phyloP scores from a whole-genome alignment of 495 filamentous ascomycete species.

The Penicillium macrosclerotiorum region DNA sequence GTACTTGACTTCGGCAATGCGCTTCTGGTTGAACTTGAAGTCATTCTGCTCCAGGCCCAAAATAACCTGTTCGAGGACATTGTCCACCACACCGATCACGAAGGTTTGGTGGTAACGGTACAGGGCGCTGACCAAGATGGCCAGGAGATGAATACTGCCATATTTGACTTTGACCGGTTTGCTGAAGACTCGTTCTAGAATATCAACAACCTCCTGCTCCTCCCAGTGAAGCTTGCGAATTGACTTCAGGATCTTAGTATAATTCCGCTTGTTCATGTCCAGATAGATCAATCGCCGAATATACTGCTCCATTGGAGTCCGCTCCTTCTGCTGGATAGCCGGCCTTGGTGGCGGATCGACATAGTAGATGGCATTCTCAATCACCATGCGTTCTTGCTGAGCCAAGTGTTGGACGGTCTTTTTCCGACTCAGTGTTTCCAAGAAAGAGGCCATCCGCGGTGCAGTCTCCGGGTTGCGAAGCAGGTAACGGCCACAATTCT shows the following conservation, averaged over 20 bases:
- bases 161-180: slow-evolving; percentile 98
- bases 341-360: slow-evolving; percentile 92
- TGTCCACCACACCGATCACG: slow-evolving; percentile 82
- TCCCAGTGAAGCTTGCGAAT: slow-evolving; percentile 97
- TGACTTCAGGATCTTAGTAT: slow-evolving; percentile 88
- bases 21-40: slow-evolving; percentile 96
- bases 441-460: slow-evolving; percentile 86
- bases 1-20: slow-evolving; percentile 94
- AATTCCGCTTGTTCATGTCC: slow-evolving; percentile 91
- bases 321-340: slow-evolving; percentile 94
- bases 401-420: slow-evolving; percentile 93
- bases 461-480: slow-evolving; percentile 91
- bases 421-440: slow-evolving; percentile 94
- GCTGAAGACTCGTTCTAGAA: slow-evolving; percentile 87
- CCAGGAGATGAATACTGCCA: slow-evolving; percentile 92
- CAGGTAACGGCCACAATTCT: slow-evolving; percentile 95
- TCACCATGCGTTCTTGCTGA: slow-evolving; percentile 94
- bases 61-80: slow-evolving; percentile 82
- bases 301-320: slow-evolving; percentile 88
- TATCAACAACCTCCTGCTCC: slow-evolving; percentile 78
- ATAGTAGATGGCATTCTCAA: slow-evolving; percentile 98
- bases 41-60: slow-evolving; percentile 92
- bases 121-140: slow-evolving; percentile 83
- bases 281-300: slow-evolving; percentile 87
- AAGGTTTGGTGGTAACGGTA: slow-evolving; percentile 92